phyloP scores from a whole-genome alignment of 169 alveolate genomes.

The Babesia gibsoni region DNA sequence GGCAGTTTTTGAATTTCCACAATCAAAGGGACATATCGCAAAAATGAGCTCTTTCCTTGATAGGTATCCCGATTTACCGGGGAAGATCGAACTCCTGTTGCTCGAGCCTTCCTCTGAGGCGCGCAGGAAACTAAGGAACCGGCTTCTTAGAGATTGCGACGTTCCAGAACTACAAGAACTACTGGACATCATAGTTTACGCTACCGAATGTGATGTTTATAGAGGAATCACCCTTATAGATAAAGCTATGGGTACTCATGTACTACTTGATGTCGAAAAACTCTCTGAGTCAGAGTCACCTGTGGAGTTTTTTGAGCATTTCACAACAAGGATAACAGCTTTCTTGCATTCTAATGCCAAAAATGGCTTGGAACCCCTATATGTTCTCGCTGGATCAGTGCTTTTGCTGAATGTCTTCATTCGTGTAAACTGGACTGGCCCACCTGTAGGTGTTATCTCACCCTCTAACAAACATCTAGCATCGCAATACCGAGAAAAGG shows the following conservation, averaged over 20 bases:
- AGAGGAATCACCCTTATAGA: constrained; percentile 33
- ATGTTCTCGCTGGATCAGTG: constrained; percentile 48
- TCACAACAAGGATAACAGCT: background rate
- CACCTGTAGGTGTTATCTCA: constrained; percentile 22
- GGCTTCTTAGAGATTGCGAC: background rate
- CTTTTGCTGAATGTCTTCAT: constrained; percentile 37
- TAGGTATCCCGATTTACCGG: background rate
- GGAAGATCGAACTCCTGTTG: constrained; percentile 25
- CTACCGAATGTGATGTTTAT: constrained; percentile 42
- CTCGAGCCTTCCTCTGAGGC: constrained; percentile 43
- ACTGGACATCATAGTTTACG: background rate
- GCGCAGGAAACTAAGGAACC: background rate
- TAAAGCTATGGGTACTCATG: constrained; percentile 8
- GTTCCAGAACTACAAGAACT: background rate
- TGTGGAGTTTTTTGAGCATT: constrained; percentile 6
- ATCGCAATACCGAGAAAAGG: constrained; percentile 18
- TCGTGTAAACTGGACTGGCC: constrained; percentile 61
- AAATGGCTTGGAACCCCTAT: constrained; percentile 4
- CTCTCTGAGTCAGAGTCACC: background rate
- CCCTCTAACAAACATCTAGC: constrained; percentile 24
- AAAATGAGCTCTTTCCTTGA: no score
- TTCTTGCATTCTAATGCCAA: background rate
- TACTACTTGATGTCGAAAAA: background rate
- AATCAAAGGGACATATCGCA: no score
- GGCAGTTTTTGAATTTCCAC: no score